These are phyloP conservation scores for Asterochloris sp. DNA, from an alignment of 139 green algal genomes.

Conservation along the genomic window DNA sequence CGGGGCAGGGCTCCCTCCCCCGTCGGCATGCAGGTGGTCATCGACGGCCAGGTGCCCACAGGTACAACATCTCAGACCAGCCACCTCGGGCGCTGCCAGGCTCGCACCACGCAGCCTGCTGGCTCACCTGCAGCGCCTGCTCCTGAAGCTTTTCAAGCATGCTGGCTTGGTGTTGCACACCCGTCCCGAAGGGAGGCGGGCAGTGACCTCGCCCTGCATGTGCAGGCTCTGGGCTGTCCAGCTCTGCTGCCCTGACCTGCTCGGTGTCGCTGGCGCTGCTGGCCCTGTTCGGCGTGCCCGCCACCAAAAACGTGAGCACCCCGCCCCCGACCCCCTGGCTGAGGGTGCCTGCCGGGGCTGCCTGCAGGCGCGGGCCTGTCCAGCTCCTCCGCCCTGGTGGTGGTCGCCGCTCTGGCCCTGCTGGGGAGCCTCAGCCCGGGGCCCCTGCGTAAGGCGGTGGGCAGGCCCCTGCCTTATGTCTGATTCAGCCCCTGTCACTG, in stretches of 20 bases:
- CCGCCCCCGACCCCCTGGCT: not conserved
- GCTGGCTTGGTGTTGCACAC: too few species aligned
- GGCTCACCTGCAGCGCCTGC: not conserved
- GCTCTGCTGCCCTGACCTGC: constrained; percentile 86
- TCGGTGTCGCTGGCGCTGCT: constrained; percentile 77
- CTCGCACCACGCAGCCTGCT: not conserved
- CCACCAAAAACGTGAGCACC: constrained; percentile 27
- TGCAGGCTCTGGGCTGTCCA: constrained; percentile 85
- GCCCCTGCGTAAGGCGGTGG: constrained; percentile 2
- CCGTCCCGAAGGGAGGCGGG: too few species aligned
- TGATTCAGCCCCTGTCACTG: not conserved
- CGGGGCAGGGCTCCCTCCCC: constrained; percentile 40
- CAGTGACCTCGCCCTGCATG: not conserved
- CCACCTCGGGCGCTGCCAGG: not conserved
- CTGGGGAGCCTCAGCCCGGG: constrained; percentile 22
- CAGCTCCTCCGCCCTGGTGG: constrained; percentile 37
- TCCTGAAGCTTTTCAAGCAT: not conserved
- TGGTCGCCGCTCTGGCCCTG: constrained; percentile 30
- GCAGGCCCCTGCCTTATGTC: not conserved
- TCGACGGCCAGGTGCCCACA: constrained; percentile 83
- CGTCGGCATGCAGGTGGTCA: constrained; percentile 72
- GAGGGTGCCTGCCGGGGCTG: not conserved
- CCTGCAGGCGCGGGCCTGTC: constrained; percentile 47
- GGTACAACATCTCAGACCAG: constrained; percentile 33
- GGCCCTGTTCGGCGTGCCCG: constrained; percentile 35